Percentiles rank a stretch among this genome's conserved stretches.
Conservation (phyloP, 1,139 yeast genomes). For the Pichia sp. region DNA sequence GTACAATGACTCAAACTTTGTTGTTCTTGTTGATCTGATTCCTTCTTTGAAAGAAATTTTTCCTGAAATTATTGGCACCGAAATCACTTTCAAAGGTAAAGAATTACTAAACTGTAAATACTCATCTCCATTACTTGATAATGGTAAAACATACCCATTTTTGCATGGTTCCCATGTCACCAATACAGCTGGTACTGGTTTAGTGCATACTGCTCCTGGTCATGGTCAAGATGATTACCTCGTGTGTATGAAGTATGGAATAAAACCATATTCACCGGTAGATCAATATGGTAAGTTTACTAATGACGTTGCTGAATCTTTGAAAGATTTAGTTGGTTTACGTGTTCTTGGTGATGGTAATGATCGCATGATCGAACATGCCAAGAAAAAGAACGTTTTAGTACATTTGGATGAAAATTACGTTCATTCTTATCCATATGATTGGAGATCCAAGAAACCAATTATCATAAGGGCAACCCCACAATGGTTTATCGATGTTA, state of each 20-base stretch:
- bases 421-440: slow-evolving; percentile 86
- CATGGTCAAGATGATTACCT: slow-evolving; percentile 93
- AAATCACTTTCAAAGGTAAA: slow-evolving; percentile 35
- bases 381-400: slow-evolving; percentile 41
- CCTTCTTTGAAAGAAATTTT: slow-evolving; percentile 12
- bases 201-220: slow-evolving; percentile 96
- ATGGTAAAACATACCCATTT: slow-evolving; percentile 41
- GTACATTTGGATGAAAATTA: slow-evolving; percentile 43
- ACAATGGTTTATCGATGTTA: slow-evolving; percentile 93
- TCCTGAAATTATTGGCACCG: slow-evolving; percentile 16
- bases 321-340: slow-evolving; percentile 41
- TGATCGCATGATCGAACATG: slow-evolving; percentile 35
- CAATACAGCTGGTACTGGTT: slow-evolving; percentile 79
- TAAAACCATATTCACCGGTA: slow-evolving; percentile 68
- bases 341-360: slow-evolving; percentile 61
- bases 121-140: slow-evolving; percentile 42
- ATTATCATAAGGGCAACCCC: slow-evolving; percentile 94
- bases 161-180: slow-evolving; percentile 80
- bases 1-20: slow-evolving; percentile 30
- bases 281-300: slow-evolving; percentile 66
- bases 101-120: slow-evolving; percentile 43
- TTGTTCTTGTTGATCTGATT: slow-evolving; percentile 45
- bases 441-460: slow-evolving; percentile 94
- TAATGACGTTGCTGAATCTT: slow-evolving; percentile 37
- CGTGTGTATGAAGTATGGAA: slow-evolving; percentile 50